phyloP scores from a whole-genome alignment of 2,329 filamentous ascomycete genomes.

The Aspergillus neotritici region DNA sequence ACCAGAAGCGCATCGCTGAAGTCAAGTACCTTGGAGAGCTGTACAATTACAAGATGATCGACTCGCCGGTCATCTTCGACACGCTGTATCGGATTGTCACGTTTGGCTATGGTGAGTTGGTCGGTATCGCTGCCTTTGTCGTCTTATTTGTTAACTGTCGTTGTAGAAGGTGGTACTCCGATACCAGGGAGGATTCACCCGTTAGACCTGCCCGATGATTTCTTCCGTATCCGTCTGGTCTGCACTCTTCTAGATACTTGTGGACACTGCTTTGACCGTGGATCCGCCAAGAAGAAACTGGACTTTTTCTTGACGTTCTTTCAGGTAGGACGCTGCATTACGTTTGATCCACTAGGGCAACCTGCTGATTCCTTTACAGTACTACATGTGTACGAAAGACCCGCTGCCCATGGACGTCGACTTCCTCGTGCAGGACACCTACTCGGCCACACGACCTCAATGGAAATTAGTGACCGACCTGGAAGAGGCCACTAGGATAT shows the following conservation, averaged over 20 bases:
- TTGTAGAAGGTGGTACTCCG: constrained; percentile 65
- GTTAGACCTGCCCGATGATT: constrained; percentile 87
- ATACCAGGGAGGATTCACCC: constrained; percentile 69
- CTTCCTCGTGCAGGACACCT: constrained; percentile 91
- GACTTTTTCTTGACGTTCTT: constrained; percentile 97
- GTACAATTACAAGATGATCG: constrained; percentile 96
- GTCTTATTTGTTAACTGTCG: constrained; percentile 2
- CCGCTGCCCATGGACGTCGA: constrained; percentile 93
- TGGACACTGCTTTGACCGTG: constrained; percentile 91
- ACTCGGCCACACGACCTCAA: constrained; percentile 74
- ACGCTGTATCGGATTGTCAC: constrained; percentile 90
- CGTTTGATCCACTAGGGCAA: constrained; percentile 3
- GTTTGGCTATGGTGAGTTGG: constrained; percentile 68
- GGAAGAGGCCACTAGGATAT: constrained; percentile 75
- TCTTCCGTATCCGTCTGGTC: constrained; percentile 87
- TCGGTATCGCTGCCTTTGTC: not conserved
- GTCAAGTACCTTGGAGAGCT: constrained; percentile 95
- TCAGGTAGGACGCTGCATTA: constrained; percentile 50
- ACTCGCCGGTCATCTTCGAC: constrained; percentile 92
- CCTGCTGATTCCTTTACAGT: constrained; percentile 46
- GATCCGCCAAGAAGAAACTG: constrained; percentile 89
- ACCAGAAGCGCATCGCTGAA: constrained; percentile 88
- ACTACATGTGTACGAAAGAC: constrained; percentile 89
- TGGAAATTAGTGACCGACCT: constrained; percentile 81
- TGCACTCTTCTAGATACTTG: constrained; percentile 90